Evolutionary conservation across 1,139 yeast species (phyloP), one percentile per base, ranked within the genome.

Genomic region (Hansenula sp.): DNA sequence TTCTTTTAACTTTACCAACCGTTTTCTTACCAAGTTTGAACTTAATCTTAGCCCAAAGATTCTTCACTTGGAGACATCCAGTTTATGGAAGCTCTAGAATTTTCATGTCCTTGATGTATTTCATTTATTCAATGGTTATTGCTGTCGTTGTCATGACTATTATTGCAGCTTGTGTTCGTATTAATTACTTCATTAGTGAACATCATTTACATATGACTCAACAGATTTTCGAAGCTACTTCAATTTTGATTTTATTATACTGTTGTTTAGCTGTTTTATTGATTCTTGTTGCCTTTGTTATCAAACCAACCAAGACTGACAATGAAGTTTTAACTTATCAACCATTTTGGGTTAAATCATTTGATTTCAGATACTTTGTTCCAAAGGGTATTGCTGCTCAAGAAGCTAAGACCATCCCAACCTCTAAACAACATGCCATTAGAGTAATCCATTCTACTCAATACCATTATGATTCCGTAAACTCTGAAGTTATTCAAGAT

Each of bases 11-110:
- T 48, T 65, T 84, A 51, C 84, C 79, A 38, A 72, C 82, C 5
- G 74, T 80, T 43, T 60, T 81, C 36, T 58, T 82, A 41, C 77
- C 79, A 32, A 72, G 84, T 1, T 65, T 78, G 52, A 81, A 83
- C 57, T 74, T 84, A 63, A 74, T 84, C 38, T 67, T 85, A 50
- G 90, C 90, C 11, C 93, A 84, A 62, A 74, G 95, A 54, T 70
- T 84, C 41, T 84, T 84, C 68, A 83, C 91, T 11, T 84, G 93
- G 91, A 71, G 87, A 61, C 94, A 86, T 60, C 94, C 95, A 8
- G 82, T 79, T 37, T 80, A 84, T 36, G 94, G 93, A 44, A 69
- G 79, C 28, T 66, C 79, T 41, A 67, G 61, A 47, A 53, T 74
- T 33, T 81, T 84, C 58, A 77, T 80, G 76, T 46, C 52, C 24